These are phyloP conservation scores for Farysia itapuensis DNA, from an alignment of 1,284 basidiomycete species.

Conservation along the genomic window DNA sequence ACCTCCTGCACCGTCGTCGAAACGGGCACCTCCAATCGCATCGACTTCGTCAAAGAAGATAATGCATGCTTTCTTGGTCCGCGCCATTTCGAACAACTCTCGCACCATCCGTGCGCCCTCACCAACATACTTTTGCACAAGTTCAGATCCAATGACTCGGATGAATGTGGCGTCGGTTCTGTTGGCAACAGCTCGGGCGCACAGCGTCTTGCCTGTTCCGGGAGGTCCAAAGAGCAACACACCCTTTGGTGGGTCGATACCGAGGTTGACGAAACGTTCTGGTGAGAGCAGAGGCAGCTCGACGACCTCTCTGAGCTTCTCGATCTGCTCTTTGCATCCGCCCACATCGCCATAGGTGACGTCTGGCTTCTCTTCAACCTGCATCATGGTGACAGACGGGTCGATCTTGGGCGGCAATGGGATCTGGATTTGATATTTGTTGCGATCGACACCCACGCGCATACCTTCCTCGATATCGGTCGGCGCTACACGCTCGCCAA, in stretches of 20 bases:
- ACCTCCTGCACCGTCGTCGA: slow-evolving; percentile 97
- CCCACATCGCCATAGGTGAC: slow-evolving; percentile 98
- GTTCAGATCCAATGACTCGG: slow-evolving; percentile 95
- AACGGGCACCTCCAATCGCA: slow-evolving; percentile 96
- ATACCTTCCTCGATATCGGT: slow-evolving; percentile 99
- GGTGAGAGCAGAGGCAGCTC: slow-evolving; percentile 89
- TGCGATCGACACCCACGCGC: slow-evolving; percentile 92
- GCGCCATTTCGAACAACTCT: slow-evolving; percentile 98
- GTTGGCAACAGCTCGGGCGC: slow-evolving; percentile 96
- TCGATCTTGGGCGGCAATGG: slow-evolving; percentile 99
- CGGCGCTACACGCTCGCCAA: slow-evolving; percentile 92
- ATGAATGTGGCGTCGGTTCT: slow-evolving; percentile 99
- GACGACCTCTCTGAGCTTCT: slow-evolving; percentile 97
- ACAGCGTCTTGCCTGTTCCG: slow-evolving; percentile 97
- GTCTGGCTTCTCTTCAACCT: slow-evolving; percentile 98
- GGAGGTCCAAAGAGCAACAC: slow-evolving; percentile 93
- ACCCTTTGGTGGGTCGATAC: slow-evolving; percentile 98
- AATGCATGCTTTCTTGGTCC: slow-evolving; percentile 98
- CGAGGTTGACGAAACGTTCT: slow-evolving; percentile 94
- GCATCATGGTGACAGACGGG: slow-evolving; percentile 99
- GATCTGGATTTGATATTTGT: slow-evolving; percentile 98
- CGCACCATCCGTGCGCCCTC: slow-evolving; percentile 99
- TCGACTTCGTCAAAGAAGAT: slow-evolving; percentile 99
- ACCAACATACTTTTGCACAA: slow-evolving; percentile 99
- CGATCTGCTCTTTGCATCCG: slow-evolving; percentile 99